Conservation (phyloP, 805 yeast genomes). For the Saccharomyces paradoxus region DNA sequence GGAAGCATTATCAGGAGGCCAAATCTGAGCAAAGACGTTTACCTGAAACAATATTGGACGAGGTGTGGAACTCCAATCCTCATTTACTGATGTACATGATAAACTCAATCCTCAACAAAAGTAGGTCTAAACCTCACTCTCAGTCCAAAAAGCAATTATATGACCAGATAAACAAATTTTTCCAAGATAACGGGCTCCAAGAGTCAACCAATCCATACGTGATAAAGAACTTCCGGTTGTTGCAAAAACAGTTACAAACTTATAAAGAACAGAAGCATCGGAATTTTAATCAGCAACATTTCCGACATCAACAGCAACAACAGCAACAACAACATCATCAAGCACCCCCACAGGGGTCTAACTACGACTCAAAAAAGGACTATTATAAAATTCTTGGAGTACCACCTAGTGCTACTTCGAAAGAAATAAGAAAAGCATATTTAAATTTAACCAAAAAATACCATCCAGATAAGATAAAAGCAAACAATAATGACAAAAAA, state of each 20-base stretch:
- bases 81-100: conserved; percentile 21
- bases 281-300: conserved; percentile 22
- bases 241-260: conserved; percentile 37
- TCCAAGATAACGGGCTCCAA: conserved; percentile 13
- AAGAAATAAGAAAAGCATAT: conserved; percentile 73
- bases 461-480: conserved; percentile 88
- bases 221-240: conserved; percentile 30
- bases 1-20: conserved; percentile 5
- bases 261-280: conserved; percentile 40
- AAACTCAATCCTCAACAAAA: conserved; percentile 10
- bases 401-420: conserved; percentile 54
- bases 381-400: conserved; percentile 75
- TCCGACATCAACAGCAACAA: conserved; percentile 33
- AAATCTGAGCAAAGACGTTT: conserved; percentile 9
- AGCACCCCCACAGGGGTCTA: conserved; percentile 15
- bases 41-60: conserved; percentile 14
- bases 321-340: conserved; percentile 30
- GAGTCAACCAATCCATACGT: conserved; percentile 13
- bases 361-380: conserved; percentile 42
- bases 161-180: conserved; percentile 18
- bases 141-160: conserved; percentile 1
- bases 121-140: conserved; percentile 3
- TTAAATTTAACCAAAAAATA: conserved; percentile 67
- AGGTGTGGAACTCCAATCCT: conserved; percentile 25
- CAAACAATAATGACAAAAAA: conserved; percentile 45